Conservation (phyloP, 1,139 yeast species). For the Kodamaea derodonti region DNA sequence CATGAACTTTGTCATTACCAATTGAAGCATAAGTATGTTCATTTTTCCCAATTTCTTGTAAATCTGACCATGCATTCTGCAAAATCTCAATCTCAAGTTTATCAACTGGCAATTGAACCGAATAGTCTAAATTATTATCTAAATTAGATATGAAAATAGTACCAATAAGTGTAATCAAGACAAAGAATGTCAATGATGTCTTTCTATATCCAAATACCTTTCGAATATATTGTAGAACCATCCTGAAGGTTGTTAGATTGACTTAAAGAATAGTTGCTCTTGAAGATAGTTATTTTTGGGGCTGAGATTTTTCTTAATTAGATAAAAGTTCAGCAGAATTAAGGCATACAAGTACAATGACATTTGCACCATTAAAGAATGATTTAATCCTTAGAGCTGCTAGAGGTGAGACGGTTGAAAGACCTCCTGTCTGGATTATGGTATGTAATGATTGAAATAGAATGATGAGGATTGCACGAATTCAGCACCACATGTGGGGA, state of each 20-base stretch:
- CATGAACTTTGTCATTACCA: constrained; percentile 74
- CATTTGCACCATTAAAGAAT: constrained; percentile 72
- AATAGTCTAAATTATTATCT: constrained; percentile 35
- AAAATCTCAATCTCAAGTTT: constrained; percentile 37
- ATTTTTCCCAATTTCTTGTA: constrained; percentile 60
- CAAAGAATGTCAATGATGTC: constrained; percentile 52
- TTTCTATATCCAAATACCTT: constrained; percentile 56
- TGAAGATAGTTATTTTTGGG: background rate
- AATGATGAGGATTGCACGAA: background rate
- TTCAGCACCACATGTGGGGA: no score
- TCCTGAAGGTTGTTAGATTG: background rate
- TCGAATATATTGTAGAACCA: constrained; percentile 26
- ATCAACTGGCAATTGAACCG: constrained; percentile 38
- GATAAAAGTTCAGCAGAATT: background rate
- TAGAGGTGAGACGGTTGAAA: constrained; percentile 74
- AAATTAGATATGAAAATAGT: constrained; percentile 27
- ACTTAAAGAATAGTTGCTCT: no score
- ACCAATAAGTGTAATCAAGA: constrained; percentile 35
- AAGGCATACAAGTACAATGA: background rate
- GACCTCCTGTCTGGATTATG: constrained; percentile 99
- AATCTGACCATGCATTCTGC: constrained; percentile 58
- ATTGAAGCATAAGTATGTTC: constrained; percentile 78
- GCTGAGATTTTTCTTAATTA: background rate
- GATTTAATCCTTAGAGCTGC: constrained; percentile 92
- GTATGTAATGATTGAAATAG: constrained; percentile 29